phyloP scores from a whole-genome alignment of 371 early-diverging fungal genomes.

The Syncephalastrum sp. region DNA sequence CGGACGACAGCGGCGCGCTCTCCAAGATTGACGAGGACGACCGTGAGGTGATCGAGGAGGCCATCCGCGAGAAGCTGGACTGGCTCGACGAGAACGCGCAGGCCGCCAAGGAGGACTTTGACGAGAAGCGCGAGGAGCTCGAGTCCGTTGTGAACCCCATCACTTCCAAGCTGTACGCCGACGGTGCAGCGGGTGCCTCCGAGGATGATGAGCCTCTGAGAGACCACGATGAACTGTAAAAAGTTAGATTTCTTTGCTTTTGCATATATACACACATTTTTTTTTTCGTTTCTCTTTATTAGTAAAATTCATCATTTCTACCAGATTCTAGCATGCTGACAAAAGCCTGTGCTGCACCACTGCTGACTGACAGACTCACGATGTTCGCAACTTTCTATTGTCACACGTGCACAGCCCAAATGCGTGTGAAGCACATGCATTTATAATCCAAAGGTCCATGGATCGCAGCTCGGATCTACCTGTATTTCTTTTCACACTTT shows the following conservation, averaged over 20 bases:
- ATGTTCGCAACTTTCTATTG: too few species aligned
- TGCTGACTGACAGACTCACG: too few species aligned
- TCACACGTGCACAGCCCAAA: too few species aligned
- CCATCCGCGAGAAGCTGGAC: conserved; percentile 85
- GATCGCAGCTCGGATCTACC: too few species aligned
- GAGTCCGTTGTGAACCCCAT: conserved; percentile 89
- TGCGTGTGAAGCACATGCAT: too few species aligned
- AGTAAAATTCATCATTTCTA: too few species aligned
- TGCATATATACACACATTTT: conserved; percentile 6
- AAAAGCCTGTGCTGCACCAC: too few species aligned
- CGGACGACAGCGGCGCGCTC: conserved; percentile 65
- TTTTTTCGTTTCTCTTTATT: conserved; percentile 1
- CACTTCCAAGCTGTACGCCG: conserved; percentile 78
- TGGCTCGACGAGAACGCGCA: conserved; percentile 72
- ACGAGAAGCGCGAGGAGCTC: conserved; percentile 81
- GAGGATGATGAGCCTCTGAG: conserved; percentile 65
- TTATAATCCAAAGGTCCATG: too few species aligned
- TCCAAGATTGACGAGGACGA: conserved; percentile 80
- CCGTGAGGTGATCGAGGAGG: conserved; percentile 86
- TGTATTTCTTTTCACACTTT: too few species aligned
- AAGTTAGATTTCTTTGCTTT: conserved; percentile 6
- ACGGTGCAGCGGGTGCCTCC: conserved; percentile 48
- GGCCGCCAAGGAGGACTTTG: conserved; percentile 77
- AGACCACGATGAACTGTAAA: conserved; percentile 78
- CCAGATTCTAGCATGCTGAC: too few species aligned